These are phyloP conservation scores for Chaetomium fimeti DNA, from an alignment of 495 filamentous ascomycete species.

Conservation along the genomic window DNA sequence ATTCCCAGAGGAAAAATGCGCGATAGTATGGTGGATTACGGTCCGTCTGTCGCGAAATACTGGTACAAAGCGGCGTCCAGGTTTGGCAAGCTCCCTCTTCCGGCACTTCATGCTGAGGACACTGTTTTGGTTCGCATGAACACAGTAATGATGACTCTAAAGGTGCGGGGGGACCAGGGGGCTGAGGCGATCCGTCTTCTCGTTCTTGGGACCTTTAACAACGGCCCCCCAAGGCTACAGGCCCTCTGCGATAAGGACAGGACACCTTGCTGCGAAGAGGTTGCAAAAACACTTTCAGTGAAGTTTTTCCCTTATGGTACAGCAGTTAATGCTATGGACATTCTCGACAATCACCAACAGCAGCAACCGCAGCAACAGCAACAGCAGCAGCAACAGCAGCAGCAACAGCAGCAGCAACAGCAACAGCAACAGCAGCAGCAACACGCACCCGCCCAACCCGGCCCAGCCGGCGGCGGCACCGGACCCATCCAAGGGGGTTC, in stretches of 20 bases:
- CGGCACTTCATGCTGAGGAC: no score
- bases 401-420: background rate
- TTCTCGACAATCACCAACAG: background rate
- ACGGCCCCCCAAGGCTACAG: background rate
- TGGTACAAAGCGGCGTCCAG: no score
- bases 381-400: background rate
- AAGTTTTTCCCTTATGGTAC: background rate
- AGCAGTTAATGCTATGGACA: background rate
- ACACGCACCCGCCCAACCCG: background rate
- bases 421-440: background rate
- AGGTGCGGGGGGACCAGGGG: no score
- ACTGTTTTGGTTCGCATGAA: no score
- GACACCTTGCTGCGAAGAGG: background rate
- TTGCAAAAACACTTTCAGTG: background rate
- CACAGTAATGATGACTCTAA: no score
- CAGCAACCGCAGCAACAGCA: background rate
- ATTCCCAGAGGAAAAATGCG: no score
- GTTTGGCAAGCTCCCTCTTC: no score
- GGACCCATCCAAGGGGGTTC: background rate
- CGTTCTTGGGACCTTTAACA: background rate
- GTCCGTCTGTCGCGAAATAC: no score
- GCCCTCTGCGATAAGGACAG: background rate
- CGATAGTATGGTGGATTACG: no score
- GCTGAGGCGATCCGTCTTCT: no score
- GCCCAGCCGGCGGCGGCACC: no score